A percentile compares a stretch with the other conserved stretches of the same genome.
phyloP scores from a whole-genome alignment of 257 asterid species.

The Marsdenia floribunda region DNA sequence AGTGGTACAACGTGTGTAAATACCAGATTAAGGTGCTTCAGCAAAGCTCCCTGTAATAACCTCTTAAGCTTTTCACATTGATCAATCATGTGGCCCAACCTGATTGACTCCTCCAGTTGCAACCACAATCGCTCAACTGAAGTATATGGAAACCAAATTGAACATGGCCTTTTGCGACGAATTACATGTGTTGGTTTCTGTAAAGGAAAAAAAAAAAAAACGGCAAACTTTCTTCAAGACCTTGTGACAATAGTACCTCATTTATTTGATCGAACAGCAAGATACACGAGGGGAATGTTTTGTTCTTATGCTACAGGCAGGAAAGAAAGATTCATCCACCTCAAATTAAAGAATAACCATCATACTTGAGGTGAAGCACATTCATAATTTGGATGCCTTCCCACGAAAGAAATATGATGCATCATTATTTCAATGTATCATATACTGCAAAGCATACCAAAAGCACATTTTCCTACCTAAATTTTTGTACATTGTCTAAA shows the following conservation, averaged over 20 bases:
- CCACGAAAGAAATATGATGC: neutral
- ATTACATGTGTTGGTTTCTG: conserved; percentile 76
- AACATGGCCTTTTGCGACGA: conserved; percentile 67
- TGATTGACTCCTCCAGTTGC: conserved; percentile 79
- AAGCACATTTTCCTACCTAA: neutral
- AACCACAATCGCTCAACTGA: conserved; percentile 78
- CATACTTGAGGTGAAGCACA: neutral
- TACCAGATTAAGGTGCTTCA: conserved; percentile 75
- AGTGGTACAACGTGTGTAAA: conserved; percentile 2
- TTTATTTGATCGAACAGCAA: neutral
- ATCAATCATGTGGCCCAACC: conserved; percentile 67
- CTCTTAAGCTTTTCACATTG: conserved; percentile 78
- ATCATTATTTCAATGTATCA: neutral
- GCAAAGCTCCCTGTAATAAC: conserved; percentile 51
- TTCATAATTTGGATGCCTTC: neutral
- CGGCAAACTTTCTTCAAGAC: conserved; percentile 10
- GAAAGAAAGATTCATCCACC: neutral
- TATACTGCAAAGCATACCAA: neutral
- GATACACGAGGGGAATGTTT: neutral
- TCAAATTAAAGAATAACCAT: neutral
- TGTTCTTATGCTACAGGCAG: neutral
- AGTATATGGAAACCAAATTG: conserved; percentile 94
- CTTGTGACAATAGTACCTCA: neutral
- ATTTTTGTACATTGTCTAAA: neutral
- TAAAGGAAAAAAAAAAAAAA: conserved; percentile 19